Evolutionary conservation across 441 rosid species (phyloP).

Genomic region (Erodium texanum): DNA sequence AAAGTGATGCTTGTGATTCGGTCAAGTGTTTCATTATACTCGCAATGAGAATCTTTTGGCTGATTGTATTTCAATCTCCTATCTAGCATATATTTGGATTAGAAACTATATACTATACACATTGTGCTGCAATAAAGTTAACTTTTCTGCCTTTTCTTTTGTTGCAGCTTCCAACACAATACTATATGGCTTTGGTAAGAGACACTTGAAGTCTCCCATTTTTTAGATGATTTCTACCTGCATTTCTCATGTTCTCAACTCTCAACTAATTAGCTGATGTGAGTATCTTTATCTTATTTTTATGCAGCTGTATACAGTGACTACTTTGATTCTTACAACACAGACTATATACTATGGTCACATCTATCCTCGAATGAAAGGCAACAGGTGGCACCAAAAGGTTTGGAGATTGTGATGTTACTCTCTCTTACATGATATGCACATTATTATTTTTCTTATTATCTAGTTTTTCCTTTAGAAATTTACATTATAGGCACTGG

Average conservation of each 20-base stretch:
- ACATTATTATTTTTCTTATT: not conserved
- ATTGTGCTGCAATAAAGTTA: slow-evolving; percentile 9
- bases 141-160: slow-evolving; percentile 21
- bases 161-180: slow-evolving; percentile 80
- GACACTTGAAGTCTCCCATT: not conserved
- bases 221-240: not conserved
- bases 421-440: not conserved
- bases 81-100: not conserved
- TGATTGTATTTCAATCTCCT: not conserved
- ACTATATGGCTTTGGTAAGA: slow-evolving; percentile 66
- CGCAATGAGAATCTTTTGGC: not conserved
- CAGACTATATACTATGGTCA: slow-evolving; percentile 63
- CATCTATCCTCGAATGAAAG: slow-evolving; percentile 41
- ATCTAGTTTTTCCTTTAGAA: not conserved
- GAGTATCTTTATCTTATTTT: slow-evolving; percentile 13
- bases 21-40: not conserved
- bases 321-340: slow-evolving; percentile 39
- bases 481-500: not conserved
- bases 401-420: slow-evolving; percentile 24
- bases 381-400: slow-evolving; percentile 26
- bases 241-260: not conserved
- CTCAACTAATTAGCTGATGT: not conserved
- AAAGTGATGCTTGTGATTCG: not conserved
- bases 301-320: slow-evolving; percentile 53
- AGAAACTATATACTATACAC: not conserved